These are phyloP conservation scores for Sicyos baderoa DNA, from an alignment of 306 rosid genomes.

Conservation along the genomic window DNA sequence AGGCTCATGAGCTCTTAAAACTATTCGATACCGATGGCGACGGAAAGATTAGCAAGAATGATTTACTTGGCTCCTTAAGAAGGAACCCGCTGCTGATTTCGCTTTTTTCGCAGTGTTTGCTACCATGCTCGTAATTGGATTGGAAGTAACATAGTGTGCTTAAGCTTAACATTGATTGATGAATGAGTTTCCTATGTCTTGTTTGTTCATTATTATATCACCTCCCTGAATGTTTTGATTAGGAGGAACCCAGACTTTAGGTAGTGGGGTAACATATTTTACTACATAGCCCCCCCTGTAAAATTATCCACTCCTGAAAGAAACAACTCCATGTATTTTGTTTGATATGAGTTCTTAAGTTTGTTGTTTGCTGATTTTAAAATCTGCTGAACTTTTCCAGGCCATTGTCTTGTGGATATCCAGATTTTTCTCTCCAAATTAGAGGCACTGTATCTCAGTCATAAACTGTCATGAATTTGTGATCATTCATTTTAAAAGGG, in stretches of 20 bases:
- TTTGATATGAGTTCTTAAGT: conserved; percentile 12
- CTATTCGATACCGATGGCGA: conserved; percentile 50
- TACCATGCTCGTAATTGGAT: conserved; percentile 1
- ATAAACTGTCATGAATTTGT: neutral
- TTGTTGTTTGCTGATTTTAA: neutral
- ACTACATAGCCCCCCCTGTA: neutral
- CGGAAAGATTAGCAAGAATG: conserved; percentile 57
- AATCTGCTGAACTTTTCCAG: conserved; percentile 14
- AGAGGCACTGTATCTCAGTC: neutral
- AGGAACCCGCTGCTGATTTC: conserved; percentile 72
- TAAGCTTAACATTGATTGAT: conserved; percentile 12
- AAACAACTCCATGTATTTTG: neutral
- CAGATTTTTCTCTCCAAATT: conserved; percentile 7
- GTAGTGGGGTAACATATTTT: conserved; percentile 15
- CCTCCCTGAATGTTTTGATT: conserved; percentile 1
- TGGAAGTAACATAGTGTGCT: neutral
- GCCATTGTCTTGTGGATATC: neutral
- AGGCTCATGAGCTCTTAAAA: conserved; percentile 53
- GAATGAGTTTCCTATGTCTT: conserved; percentile 1
- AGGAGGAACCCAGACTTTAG: neutral
- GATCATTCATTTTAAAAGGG: neutral
- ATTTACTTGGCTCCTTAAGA: conserved; percentile 47
- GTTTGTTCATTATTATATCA: conserved; percentile 1
- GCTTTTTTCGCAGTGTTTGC: conserved; percentile 48
- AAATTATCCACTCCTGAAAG: neutral